Base-by-base conservation (phyloP, 352 stramenopile genomes). In the Pythium guiyangense region DNA sequence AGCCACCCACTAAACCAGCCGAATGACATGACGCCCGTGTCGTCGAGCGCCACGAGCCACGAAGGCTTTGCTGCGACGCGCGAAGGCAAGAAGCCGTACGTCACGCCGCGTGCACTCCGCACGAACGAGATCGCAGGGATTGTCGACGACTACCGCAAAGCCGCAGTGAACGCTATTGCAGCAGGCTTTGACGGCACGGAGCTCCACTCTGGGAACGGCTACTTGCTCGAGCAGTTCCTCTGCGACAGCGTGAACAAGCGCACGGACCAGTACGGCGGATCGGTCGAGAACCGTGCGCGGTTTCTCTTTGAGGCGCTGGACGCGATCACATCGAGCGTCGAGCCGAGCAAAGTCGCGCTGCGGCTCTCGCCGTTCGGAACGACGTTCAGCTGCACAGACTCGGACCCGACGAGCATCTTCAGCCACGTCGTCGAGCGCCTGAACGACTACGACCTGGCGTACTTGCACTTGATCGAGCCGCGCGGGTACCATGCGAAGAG, bases 171-270 rank as follows among this genome's bases (percentile, higher is more conserved):
- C 18, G 69, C 76, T 6, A 79, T 85, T n/a, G 57, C 78, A n/a
- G 87, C 87, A 22, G 90, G 88, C 37, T 96, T 97, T 63, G 90
- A 97, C 52, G 87, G 87, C 26, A 70, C 97, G 22, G 86, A 97
- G 57, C 52, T 97, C 25, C 90, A 97, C 62, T 58, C 22, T 10
- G 88, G 83, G 3, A 94, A 97, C 57, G 90, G 89, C 9, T 97
- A 97, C 56, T 62, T 97, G 29, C 63, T 97, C 47, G 85, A 97
- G 59, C 69, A 93, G 57, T 94, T 96, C 62, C 64, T 96, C 10
- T 74, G 86, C 54, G 61, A 66, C 39, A 64, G 47, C 17, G 52
- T 64, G 34, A 97, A 96, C 67, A 66, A 69, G 31, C 77, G 81
- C 46, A 87, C 63, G 3, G 86, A 96, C 66, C 51, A 70, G 44